Conservation (phyloP, 192 early-diverging fungal genomes). For the Umbelopsis sp. region DNA sequence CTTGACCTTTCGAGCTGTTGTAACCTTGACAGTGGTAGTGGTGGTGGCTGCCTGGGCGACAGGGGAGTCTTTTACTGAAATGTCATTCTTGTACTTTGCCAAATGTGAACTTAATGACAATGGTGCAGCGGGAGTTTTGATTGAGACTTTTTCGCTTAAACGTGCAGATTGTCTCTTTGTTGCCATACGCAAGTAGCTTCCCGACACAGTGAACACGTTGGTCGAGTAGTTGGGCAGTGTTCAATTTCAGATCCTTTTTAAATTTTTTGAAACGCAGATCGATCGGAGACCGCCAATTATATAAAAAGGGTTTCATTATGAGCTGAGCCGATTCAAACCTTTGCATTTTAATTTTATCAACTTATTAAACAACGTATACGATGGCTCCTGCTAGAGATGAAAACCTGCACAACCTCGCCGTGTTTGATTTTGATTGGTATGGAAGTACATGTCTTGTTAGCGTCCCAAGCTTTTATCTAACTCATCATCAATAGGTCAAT, state of each 20-base stretch:
- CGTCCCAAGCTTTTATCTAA: neutral
- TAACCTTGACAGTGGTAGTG: neutral
- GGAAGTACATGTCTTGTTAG: neutral
- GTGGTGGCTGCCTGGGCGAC: neutral
- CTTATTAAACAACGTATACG: neutral
- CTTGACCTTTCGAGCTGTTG: neutral
- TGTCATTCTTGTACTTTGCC: neutral
- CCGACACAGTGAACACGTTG: neutral
- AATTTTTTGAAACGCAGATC: too few relatives aligned
- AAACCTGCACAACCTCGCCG: constrained; percentile 36
- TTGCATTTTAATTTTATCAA: neutral
- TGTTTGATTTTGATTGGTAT: constrained; percentile 75
- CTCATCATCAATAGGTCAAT: constrained; percentile 48
- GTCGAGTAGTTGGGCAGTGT: too few relatives aligned
- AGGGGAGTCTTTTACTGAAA: neutral
- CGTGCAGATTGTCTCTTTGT: constrained; percentile 2
- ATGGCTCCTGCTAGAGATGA: constrained; percentile 8
- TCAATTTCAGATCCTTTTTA: too few relatives aligned
- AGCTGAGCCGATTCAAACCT: neutral
- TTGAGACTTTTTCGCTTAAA: neutral
- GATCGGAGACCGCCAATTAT: too few relatives aligned
- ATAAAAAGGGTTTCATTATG: too few relatives aligned
- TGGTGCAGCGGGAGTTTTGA: neutral
- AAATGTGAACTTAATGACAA: neutral
- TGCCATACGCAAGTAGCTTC: neutral